A percentile compares a stretch with the other conserved stretches of the same genome.
These are phyloP conservation scores for Halteria grandinella DNA, from an alignment of 73 alveolate species.

Conservation along the genomic window DNA sequence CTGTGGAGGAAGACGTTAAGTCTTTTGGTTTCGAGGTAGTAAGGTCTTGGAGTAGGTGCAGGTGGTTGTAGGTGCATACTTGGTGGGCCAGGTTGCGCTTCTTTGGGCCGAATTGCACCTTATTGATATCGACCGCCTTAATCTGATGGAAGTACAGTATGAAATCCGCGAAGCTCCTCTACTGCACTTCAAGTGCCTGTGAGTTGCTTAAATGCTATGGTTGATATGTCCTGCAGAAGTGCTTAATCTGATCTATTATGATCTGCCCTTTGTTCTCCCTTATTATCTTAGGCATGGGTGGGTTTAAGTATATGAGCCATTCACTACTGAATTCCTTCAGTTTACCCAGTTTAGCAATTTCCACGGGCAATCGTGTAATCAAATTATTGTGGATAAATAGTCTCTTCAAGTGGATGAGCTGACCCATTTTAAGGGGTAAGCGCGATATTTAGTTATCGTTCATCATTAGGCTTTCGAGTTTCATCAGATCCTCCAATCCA, in stretches of 20 bases:
- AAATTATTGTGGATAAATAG: conserved; percentile 30
- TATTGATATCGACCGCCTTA: neutral
- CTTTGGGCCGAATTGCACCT: conserved; percentile 5
- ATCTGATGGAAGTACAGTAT: neutral
- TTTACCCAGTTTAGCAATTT: conserved; percentile 1
- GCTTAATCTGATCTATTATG: conserved; percentile 18
- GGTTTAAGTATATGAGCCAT: conserved; percentile 45
- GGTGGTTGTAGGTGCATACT: neutral
- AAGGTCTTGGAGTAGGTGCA: conserved; percentile 6
- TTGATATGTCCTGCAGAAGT: conserved; percentile 13
- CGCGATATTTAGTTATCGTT: conserved; percentile 6
- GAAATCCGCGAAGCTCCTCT: conserved; percentile 25
- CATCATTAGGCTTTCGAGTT: neutral
- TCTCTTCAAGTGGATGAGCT: neutral
- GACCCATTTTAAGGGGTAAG: conserved; percentile 25
- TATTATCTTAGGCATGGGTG: conserved; percentile 38
- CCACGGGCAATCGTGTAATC: conserved; percentile 17
- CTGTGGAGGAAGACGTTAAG: neutral
- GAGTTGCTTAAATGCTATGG: neutral
- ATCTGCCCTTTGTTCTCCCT: conserved; percentile 19
- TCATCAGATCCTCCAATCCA: neutral
- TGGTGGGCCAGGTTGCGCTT: conserved; percentile 10
- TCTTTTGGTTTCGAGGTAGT: neutral
- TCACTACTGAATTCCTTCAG: conserved; percentile 41
- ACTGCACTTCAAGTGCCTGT: no score